A percentile compares a stretch with the other conserved stretches of the same genome.
phyloP scores from a whole-genome alignment of 148 eudicot genomes.

The Rhododendron henanense region DNA sequence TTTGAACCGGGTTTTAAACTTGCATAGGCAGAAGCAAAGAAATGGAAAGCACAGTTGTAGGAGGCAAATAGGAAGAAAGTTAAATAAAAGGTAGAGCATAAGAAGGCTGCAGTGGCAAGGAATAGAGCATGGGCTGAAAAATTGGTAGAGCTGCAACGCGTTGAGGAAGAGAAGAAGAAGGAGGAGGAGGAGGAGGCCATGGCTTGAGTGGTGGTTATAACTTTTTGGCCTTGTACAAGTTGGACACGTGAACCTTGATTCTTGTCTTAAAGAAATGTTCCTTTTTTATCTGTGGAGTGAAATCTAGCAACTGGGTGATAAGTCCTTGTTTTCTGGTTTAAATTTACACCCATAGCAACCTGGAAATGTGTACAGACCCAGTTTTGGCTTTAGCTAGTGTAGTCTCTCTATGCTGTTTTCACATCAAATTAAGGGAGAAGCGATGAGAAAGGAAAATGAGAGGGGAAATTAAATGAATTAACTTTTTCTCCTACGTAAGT shows the following conservation, averaged over 20 bases:
- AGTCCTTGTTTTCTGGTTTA: not conserved
- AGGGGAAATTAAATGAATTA: too few species aligned
- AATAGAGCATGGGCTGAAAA: constrained; percentile 89
- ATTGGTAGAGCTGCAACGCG: constrained; percentile 66
- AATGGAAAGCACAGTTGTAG: too few species aligned
- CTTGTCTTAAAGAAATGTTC: not conserved
- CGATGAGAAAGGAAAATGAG: too few species aligned
- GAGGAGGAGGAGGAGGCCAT: constrained; percentile 25
- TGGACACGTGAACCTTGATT: not conserved
- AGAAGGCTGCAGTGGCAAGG: constrained; percentile 97
- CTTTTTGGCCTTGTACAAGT: not conserved
- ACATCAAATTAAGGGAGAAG: too few species aligned
- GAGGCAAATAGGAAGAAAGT: not conserved
- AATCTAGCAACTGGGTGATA: not conserved
- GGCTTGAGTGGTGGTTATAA: constrained; percentile 18
- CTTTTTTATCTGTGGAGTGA: not conserved
- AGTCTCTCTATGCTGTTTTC: too few species aligned
- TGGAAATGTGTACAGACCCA: not conserved
- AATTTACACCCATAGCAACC: not conserved
- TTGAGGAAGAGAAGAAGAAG: constrained; percentile 60
- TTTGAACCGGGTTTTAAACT: not conserved
- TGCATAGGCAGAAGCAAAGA: too few species aligned
- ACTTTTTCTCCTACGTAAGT: too few species aligned
- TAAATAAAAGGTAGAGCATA: constrained; percentile 67
- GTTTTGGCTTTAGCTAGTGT: not conserved